A percentile compares a stretch with the other conserved stretches of the same genome.
Evolutionary conservation across 768 basidiomycete species (phyloP).

Genomic region (Tricholomella constricta): DNA sequence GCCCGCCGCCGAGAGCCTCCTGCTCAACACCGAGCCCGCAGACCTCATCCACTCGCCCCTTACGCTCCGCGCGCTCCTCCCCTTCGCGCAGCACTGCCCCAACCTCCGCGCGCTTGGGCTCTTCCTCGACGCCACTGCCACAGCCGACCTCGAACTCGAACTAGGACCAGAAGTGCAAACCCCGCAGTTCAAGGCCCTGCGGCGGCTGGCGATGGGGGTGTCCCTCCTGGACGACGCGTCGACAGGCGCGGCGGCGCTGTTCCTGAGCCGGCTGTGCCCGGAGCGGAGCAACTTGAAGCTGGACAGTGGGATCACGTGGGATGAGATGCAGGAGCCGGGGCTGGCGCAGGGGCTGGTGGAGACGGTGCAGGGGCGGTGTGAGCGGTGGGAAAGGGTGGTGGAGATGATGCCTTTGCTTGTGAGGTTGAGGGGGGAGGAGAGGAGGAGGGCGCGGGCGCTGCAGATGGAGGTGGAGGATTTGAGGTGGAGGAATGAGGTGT

Average conservation of each 20-base stretch:
- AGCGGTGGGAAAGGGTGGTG: conserved; percentile 42
- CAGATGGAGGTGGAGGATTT: conserved; percentile 52
- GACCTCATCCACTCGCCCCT: conserved; percentile 31
- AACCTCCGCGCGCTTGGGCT: conserved; percentile 43
- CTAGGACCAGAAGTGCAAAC: conserved; percentile 15
- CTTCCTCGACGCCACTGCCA: conserved; percentile 37
- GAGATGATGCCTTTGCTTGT: conserved; percentile 48
- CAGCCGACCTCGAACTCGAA: conserved; percentile 23
- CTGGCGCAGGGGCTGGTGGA: conserved; percentile 10
- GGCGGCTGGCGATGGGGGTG: conserved; percentile 49
- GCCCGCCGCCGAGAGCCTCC: conserved; percentile 44
- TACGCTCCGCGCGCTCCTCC: conserved; percentile 39
- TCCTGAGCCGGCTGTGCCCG: conserved; percentile 55
- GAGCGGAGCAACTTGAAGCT: conserved; percentile 31
- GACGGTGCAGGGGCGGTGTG: conserved; percentile 23
- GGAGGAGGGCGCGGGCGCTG: conserved; percentile 33
- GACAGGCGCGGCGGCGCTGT: conserved; percentile 47
- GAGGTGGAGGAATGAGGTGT: conserved; percentile 43
- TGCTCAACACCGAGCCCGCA: conserved; percentile 50
- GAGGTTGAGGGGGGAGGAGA: conserved; percentile 48
- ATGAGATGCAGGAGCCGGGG: conserved; percentile 19
- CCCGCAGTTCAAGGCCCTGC: conserved; percentile 33
- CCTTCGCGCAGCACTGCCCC: conserved; percentile 42
- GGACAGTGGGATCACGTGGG: conserved; percentile 54
- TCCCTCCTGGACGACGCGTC: conserved; percentile 49